Base-by-base conservation (phyloP, 2,329 filamentous ascomycete genomes). In the Aspergillus persii region DNA sequence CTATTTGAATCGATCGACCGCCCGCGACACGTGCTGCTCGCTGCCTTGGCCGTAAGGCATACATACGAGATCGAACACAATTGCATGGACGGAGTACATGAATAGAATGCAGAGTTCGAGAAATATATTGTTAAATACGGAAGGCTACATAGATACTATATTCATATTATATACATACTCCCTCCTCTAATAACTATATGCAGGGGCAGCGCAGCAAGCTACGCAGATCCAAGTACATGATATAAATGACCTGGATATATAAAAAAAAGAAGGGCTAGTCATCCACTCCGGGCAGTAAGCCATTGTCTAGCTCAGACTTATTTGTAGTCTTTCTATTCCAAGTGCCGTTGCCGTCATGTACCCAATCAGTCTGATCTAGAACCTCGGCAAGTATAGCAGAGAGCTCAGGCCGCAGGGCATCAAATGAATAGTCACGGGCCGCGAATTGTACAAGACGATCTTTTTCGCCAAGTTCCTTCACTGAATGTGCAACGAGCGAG, bases 401-500 rank as follows among this genome's bases (percentile, higher is more conserved):
- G 4, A 76, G 47, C 33, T 72, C 69, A 11, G 63, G 53, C 47
- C 67, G 67, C 15, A 76, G 64, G 2, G 69, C 63, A 46, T 74
- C 68, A 5, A 71, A 61, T 15, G 71, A 66, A 53, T 70, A 72
- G 58, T 77, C 75, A 27, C 66, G 67, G 6, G 69, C 68, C 15
- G 53, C 61, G 29, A 76, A 76, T 39, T 66, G 61, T 41, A 55
- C 50, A 54, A 70, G 47, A 27, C 62, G 54, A n/a, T 64, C 63
- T 46, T 56, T 60, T 6, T 55, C 56, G 2, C 66, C 64, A 11
- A 73, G 53, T 6, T 69, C 66, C 18, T 64, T 63, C 33, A 79
- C 70, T 23, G 70, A 64, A 59, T 75, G 71, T 8, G 72, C 73
- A 30, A 86, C 74, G 33, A 81, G 68, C 3, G 73, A 75, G 67